Evolutionary conservation across 768 basidiomycete species (phyloP).

Genomic region (Cantharellus anzutake): DNA sequence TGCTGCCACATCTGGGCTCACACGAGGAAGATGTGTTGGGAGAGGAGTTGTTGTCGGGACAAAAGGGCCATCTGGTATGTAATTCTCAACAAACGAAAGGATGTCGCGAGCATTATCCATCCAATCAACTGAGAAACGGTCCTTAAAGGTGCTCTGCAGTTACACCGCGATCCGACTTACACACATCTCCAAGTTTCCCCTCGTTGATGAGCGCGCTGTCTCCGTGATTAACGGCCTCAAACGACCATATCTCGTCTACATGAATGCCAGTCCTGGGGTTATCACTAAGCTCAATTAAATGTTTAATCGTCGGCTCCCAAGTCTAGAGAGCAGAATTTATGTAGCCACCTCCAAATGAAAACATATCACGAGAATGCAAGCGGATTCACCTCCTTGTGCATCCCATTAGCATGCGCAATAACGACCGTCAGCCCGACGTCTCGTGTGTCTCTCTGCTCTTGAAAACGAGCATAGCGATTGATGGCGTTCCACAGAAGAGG

Average conservation of each 20-base stretch:
- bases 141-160: background rate
- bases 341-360: background rate
- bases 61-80: constrained; percentile 29
- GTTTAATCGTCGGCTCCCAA: constrained; percentile 51
- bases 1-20: constrained; percentile 24
- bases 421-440: background rate
- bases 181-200: constrained; percentile 32
- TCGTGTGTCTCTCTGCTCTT: background rate
- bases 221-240: constrained; percentile 74
- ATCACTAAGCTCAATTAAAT: constrained; percentile 26
- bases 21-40: constrained; percentile 34
- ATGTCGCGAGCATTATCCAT: constrained; percentile 59
- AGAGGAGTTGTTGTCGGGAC: constrained; percentile 17
- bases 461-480: background rate
- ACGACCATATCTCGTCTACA: constrained; percentile 61
- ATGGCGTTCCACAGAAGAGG: background rate
- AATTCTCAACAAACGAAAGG: constrained; percentile 49
- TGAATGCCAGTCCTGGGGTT: constrained; percentile 15
- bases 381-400: constrained; percentile 57
- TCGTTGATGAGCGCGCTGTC: constrained; percentile 63
- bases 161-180: constrained; percentile 21
- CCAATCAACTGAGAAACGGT: constrained; percentile 43
- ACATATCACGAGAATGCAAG: background rate
- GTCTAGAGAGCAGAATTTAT: constrained; percentile 25
- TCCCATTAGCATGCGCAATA: constrained; percentile 56